Evolutionary conservation across 2,329 filamentous ascomycete species (phyloP).

Genomic region (Cordyceps sp.): DNA sequence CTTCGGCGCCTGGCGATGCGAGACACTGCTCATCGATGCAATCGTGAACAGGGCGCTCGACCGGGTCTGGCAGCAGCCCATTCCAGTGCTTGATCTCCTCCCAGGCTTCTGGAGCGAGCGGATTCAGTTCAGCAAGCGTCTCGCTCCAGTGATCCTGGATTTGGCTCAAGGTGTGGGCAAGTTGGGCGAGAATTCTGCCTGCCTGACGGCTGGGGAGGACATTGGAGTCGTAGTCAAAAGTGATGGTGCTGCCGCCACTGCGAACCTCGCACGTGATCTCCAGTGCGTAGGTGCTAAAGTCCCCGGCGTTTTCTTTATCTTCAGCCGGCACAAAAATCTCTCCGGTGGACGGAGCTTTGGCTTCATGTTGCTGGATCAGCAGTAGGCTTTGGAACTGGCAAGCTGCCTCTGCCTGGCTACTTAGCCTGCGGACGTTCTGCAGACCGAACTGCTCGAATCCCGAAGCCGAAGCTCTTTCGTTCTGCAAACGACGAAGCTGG

Average conservation of each 20-base stretch:
- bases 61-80: conserved; percentile 1
- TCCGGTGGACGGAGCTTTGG: background rate
- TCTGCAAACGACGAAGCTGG: background rate
- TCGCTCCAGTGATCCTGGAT: background rate
- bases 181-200: background rate
- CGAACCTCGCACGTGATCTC: conserved; percentile 1
- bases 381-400: conserved; percentile 27
- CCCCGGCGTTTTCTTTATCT: background rate
- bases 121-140: background rate
- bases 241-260: background rate
- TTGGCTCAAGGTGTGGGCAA: conserved; percentile 1
- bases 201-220: conserved; percentile 1
- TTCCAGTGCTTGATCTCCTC: conserved; percentile 11
- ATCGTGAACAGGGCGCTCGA: conserved; percentile 20
- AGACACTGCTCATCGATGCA: conserved; percentile 18
- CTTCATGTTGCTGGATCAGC: conserved; percentile 2
- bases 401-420: conserved; percentile 31
- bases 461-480: background rate
- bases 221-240: conserved; percentile 1
- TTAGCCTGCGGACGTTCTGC: conserved; percentile 36
- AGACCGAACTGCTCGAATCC: conserved; percentile 36
- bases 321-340: background rate
- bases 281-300: conserved; percentile 2
- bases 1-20: conserved; percentile 13
- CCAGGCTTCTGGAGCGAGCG: background rate